Evolutionary conservation across 2,329 filamentous ascomycete genomes (phyloP).

Genomic region (Xylaria sp.): DNA sequence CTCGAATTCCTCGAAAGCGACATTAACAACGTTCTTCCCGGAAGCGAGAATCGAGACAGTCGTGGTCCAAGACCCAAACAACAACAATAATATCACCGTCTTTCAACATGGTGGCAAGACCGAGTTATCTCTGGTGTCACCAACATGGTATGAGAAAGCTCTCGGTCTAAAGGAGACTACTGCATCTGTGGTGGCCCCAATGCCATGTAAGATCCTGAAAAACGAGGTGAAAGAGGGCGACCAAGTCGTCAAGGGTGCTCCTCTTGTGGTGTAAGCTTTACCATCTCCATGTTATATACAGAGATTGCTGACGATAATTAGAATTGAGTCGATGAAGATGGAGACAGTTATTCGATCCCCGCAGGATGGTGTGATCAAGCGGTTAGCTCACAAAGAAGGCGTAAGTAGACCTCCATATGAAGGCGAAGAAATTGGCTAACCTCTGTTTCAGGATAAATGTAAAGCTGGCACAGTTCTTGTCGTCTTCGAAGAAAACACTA

Average conservation of each 20-base stretch:
- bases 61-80: constrained; percentile 67
- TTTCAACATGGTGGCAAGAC: constrained; percentile 77
- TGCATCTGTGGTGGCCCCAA: constrained; percentile 88
- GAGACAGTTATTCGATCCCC: constrained; percentile 84
- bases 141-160: constrained; percentile 87
- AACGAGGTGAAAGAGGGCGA: constrained; percentile 89
- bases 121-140: constrained; percentile 66
- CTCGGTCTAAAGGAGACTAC: constrained; percentile 82
- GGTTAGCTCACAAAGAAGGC: constrained; percentile 77
- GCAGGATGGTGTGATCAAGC: constrained; percentile 75
- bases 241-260: constrained; percentile 82
- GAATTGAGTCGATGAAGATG: constrained; percentile 91
- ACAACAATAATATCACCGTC: constrained; percentile 72
- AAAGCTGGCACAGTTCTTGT: constrained; percentile 80
- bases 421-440: background rate
- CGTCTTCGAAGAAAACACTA: constrained; percentile 69
- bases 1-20: constrained; percentile 43
- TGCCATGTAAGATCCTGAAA: constrained; percentile 95
- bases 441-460: constrained; percentile 71
- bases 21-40: constrained; percentile 80
- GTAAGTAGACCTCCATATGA: constrained; percentile 58
- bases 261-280: constrained; percentile 78
- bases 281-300: background rate
- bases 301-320: constrained; percentile 45
- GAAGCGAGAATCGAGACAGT: constrained; percentile 82